Evolutionary conservation across 352 stramenopile genomes (phyloP).

Genomic region (Phytophthora agathidicida): DNA sequence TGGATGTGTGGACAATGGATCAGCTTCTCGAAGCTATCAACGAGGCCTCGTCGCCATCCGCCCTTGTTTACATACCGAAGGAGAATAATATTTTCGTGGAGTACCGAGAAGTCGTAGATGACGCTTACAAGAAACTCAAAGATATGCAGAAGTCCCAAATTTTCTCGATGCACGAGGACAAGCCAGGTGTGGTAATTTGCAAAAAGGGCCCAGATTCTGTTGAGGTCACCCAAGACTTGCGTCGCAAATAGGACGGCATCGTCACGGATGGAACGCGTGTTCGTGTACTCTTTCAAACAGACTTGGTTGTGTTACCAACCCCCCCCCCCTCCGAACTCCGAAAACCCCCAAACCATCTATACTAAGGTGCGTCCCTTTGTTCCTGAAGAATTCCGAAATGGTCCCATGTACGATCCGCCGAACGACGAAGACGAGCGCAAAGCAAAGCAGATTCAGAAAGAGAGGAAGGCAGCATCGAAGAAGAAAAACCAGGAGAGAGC

Average conservation of each 20-base stretch:
- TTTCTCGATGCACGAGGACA: slow-evolving; percentile 1
- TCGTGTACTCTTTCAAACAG: background rate
- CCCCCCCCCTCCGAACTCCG: slow-evolving; percentile 9
- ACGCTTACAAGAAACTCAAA: slow-evolving; percentile 8
- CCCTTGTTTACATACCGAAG: background rate
- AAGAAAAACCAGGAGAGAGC: too few relatives aligned
- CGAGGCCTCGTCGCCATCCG: background rate
- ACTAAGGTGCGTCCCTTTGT: slow-evolving; percentile 17
- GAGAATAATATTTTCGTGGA: background rate
- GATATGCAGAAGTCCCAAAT: slow-evolving; percentile 15
- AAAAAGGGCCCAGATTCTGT: background rate
- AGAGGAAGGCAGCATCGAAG: too few relatives aligned
- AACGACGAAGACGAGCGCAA: background rate
- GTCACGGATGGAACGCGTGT: background rate
- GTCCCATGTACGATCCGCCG: slow-evolving; percentile 11
- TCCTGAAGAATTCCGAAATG: slow-evolving; percentile 6
- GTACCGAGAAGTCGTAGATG: background rate
- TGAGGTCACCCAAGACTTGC: background rate
- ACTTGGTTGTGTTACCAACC: background rate
- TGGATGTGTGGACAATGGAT: slow-evolving; percentile 15
- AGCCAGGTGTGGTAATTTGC: slow-evolving; percentile 2
- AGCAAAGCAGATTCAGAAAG: too few relatives aligned
- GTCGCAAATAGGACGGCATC: slow-evolving; percentile 7
- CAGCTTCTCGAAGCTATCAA: slow-evolving; percentile 13
- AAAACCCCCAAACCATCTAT: slow-evolving; percentile 14